Base-by-base conservation (phyloP, 2,329 filamentous ascomycete genomes). In the Tolypocladium amazonense region DNA sequence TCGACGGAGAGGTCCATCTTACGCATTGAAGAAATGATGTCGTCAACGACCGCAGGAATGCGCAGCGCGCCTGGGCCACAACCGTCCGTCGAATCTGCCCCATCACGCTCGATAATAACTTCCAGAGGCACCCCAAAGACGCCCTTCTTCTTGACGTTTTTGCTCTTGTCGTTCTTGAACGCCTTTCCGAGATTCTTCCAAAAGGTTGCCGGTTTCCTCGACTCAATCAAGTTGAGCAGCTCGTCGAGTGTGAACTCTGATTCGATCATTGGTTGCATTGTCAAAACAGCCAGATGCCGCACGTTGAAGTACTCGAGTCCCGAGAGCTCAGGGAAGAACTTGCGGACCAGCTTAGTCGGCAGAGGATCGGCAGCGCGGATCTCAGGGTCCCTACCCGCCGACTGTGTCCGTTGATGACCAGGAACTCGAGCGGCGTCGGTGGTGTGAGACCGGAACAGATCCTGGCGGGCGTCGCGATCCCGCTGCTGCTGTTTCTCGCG, bases 1-100 rank as follows among this genome's bases (percentile, higher is more conserved):
- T 99, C 94, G 1, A 99, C 91, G 1, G 93, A 97, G 78, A 99
- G 92, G 73, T 99, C 94, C 91, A 99, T 97, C 74, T 93, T 94
- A 67, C 92, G 87, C 90, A 99, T 96, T 15, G 92, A 92, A 4
- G 90, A 89, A 43, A 99, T 88, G 56, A 93, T 87, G 71, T 97
- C 93, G 69, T 97, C 93, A n/a, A 99, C 83, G 58, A 99, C 81
- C n/a, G 91, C 89, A 3, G 94, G 94, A 50, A 99, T 90, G 58
- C 91, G 88, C 60, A 99, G 80, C 18, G 91, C 88, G 23, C 92
- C 93, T 14, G 94, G 92, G 0, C 94, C 94, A 62, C 99, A 90
- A 41, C 94, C 94, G 71, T 97, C 92, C 1, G 92, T 97, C n/a
- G 92, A 97, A 70, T 99, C 94, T 47, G 94, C 93, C 52, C 93